Conservation (phyloP, 176 grass and related monocot genomes). For the Oryza glumipatula region DNA sequence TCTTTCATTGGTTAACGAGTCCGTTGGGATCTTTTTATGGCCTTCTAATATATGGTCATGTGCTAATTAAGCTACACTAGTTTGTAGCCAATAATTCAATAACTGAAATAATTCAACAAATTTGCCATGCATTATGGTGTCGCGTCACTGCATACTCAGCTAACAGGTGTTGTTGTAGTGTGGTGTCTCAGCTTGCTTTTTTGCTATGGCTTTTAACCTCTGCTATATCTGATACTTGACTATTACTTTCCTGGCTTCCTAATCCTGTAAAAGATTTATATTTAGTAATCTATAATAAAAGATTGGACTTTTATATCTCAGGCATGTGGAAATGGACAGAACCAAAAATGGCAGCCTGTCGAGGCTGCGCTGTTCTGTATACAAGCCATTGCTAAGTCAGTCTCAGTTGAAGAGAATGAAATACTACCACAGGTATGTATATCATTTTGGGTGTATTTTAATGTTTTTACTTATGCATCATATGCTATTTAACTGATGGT, state of each 20-base stretch:
- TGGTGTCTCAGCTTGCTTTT: neutral
- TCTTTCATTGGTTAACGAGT: neutral
- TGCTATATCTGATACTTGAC: slow-evolving; percentile 21
- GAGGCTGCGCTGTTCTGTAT: slow-evolving; percentile 95
- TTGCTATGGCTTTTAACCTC: slow-evolving; percentile 17
- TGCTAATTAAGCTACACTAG: neutral
- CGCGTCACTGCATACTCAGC: neutral
- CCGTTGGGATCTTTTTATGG: neutral
- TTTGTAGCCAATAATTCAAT: neutral
- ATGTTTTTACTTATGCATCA: neutral
- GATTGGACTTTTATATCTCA: slow-evolving; percentile 31
- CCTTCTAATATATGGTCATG: neutral
- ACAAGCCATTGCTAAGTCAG: slow-evolving; percentile 86
- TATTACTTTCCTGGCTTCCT: neutral
- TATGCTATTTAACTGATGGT: slow-evolving; percentile 9
- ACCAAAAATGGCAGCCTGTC: slow-evolving; percentile 83
- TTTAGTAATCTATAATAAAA: slow-evolving; percentile 3
- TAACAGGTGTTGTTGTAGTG: neutral
- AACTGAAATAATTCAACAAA: neutral
- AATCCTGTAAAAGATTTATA: slow-evolving; percentile 9
- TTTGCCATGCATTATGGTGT: neutral
- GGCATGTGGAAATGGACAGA: slow-evolving; percentile 72
- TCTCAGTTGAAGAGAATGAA: slow-evolving; percentile 80
- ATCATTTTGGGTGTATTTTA: neutral
- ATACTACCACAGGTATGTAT: slow-evolving; percentile 81